Base-by-base conservation (phyloP, 139 green algal species). In the Zygnema circumcarinatum region DNA sequence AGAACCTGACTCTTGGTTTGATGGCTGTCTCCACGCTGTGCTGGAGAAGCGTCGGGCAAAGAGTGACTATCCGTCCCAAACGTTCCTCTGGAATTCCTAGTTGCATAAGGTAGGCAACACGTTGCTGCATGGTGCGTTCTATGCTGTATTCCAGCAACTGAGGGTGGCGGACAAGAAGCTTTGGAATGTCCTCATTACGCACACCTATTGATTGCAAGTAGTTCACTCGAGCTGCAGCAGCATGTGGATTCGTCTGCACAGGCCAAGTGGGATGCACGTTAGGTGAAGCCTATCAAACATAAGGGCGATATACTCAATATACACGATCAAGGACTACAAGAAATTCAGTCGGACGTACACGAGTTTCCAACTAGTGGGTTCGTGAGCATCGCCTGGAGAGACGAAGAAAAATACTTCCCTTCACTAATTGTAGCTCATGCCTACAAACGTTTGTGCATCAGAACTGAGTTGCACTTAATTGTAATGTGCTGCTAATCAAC, bases 141-240 rank as follows among this genome's bases (percentile, higher is more conserved):
- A 85, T 53, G 25, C 74, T 54, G 74, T 86, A 89, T 33, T 86
- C 79, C 25, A 89, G 74, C 20, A 89, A 52, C 36, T 91, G 81
- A 1, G 94, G 94, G 67, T 92, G 92, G 38, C 92, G 92, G 33
- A 85, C 56, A 2, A 95, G 76, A 40, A 95, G 78, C 72, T 94
- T 93, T 38, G 41, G 54, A 52, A 96, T 75, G 25, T 87, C 83
- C 16, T 29, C 38, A 31, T 16, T 22, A 7, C 74, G 42, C 20
- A 92, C 79, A 31, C 89, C 89, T 11, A 92, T 7, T 22, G 73
- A 74, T 0, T 54, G 80, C 52, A 86, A 40, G 33, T 86, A 81
- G 25, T 81, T 41, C 25, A 86, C 41, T 54, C 76, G 76, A 54
- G 67, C 76, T 33, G 31, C 16, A 1, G 76, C 76, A 54, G 67